phyloP scores from a whole-genome alignment of 345 rosid species.

The Salix arbutifolia region DNA sequence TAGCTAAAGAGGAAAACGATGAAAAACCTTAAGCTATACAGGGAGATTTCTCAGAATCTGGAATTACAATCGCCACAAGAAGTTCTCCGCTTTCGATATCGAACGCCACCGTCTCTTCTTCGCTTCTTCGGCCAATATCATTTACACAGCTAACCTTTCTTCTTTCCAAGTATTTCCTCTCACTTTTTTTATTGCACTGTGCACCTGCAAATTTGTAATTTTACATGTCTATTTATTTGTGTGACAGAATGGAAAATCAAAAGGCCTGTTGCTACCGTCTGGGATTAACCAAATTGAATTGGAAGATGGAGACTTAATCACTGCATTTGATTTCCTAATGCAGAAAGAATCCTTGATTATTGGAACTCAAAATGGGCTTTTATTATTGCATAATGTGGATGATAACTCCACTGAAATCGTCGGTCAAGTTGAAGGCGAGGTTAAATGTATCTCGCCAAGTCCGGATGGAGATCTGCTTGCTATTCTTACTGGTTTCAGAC shows the following conservation, averaged over 20 bases:
- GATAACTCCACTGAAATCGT: conserved; percentile 60
- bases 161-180: conserved; percentile 48
- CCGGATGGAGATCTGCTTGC: conserved; percentile 84
- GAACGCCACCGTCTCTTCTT: conserved; percentile 79
- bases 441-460: conserved; percentile 72
- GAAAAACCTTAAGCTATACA: conserved; percentile 74
- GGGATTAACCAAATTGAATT: conserved; percentile 49
- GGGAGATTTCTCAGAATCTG: conserved; percentile 53
- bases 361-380: conserved; percentile 69
- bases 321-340: conserved; percentile 76
- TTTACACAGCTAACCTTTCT: conserved; percentile 58
- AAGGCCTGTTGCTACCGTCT: conserved; percentile 33
- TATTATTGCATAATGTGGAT: conserved; percentile 60
- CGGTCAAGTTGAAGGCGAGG: conserved; percentile 85
- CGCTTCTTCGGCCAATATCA: conserved; percentile 58
- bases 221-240: not conserved
- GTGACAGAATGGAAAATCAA: conserved; percentile 46
- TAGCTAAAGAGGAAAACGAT: conserved; percentile 17
- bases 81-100: conserved; percentile 68
- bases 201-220: not conserved
- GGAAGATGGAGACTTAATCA: conserved; percentile 63
- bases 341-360: conserved; percentile 85
- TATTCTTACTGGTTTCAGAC: conserved; percentile 64
- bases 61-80: conserved; percentile 54
- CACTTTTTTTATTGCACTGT: not conserved